phyloP scores from a whole-genome alignment of 257 asterid genomes.

The Gentiana macrophylla region DNA sequence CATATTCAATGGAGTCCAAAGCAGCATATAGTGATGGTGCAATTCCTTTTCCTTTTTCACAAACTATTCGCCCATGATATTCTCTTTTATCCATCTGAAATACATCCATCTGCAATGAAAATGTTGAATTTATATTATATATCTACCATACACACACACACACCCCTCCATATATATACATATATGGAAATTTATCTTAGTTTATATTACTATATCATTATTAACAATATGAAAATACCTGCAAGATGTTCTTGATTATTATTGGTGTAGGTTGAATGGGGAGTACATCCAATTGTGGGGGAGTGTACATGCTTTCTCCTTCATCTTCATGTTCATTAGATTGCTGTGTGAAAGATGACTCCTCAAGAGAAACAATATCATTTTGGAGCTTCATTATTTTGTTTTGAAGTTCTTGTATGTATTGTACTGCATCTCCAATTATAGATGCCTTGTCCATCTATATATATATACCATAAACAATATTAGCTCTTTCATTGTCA shows the following conservation, averaged over 20 bases:
- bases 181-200: background rate
- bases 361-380: constrained; percentile 49
- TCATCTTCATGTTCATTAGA: constrained; percentile 9
- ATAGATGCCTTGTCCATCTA: constrained; percentile 93
- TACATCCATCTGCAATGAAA: constrained; percentile 48
- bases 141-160: too few species aligned
- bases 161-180: background rate
- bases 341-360: constrained; percentile 13
- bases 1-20: constrained; percentile 42
- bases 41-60: constrained; percentile 44
- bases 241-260: constrained; percentile 35
- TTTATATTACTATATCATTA: too few species aligned
- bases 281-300: constrained; percentile 7
- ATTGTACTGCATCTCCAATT: constrained; percentile 59
- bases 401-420: constrained; percentile 57
- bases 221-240: constrained; percentile 22
- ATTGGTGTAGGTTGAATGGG: constrained; percentile 24
- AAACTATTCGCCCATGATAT: constrained; percentile 38
- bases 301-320: constrained; percentile 12
- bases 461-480: constrained; percentile 1
- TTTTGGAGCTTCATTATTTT: constrained; percentile 43
- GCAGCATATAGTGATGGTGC: constrained; percentile 43
- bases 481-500: too few species aligned
- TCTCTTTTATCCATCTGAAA: constrained; percentile 45
- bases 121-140: too few species aligned